Conservation (phyloP, 2,329 filamentous ascomycete species). For the Furcasterigmium furcatum region DNA sequence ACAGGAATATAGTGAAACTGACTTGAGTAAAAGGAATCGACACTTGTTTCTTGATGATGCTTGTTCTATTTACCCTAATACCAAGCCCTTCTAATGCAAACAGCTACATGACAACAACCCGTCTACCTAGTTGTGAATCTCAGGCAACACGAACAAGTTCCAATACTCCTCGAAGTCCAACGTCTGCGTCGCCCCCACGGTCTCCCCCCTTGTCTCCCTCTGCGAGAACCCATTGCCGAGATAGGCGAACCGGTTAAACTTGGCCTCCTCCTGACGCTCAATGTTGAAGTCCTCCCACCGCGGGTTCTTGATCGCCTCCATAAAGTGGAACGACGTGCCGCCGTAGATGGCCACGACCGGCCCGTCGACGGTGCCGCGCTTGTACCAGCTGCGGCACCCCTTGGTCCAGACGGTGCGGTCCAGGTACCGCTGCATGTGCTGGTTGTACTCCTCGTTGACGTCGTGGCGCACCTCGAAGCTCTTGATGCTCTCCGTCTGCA, state of each 20-base stretch:
- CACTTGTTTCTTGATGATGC: too few species aligned
- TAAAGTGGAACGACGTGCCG: slow-evolving; percentile 34
- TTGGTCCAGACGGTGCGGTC: slow-evolving; percentile 33
- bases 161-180: too few species aligned
- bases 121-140: too few species aligned
- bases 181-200: too few species aligned
- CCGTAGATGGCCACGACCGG: slow-evolving; percentile 40
- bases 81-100: too few species aligned
- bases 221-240: slow-evolving; percentile 45
- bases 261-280: slow-evolving; percentile 35
- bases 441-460: slow-evolving; percentile 29
- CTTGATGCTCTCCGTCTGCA: slow-evolving; percentile 19
- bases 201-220: too few species aligned
- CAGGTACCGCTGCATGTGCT: slow-evolving; percentile 37
- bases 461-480: slow-evolving; percentile 26
- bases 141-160: too few species aligned
- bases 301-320: slow-evolving; percentile 29
- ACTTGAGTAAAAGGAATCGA: too few species aligned
- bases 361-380: slow-evolving; percentile 27
- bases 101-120: too few species aligned
- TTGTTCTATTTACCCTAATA: too few species aligned
- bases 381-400: slow-evolving; percentile 2
- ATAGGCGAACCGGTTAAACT: slow-evolving; percentile 39
- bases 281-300: slow-evolving; percentile 46
- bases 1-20: too few species aligned